Evolutionary conservation across 2,329 filamentous ascomycete species (phyloP).

Genomic region (Talaromyces verruculosus): DNA sequence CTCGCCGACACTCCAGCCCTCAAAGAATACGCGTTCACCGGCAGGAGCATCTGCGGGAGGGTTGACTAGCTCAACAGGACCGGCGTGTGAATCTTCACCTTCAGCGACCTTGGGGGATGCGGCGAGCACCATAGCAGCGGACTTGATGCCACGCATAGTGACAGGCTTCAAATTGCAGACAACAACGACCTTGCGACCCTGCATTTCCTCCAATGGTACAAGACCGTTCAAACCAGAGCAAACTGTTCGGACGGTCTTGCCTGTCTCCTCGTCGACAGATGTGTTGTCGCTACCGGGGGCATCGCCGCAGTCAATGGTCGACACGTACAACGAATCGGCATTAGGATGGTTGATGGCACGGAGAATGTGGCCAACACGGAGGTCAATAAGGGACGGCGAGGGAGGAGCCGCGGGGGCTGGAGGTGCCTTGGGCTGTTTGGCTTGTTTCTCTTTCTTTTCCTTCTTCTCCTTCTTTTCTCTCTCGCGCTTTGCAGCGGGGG

Average conservation of each 20-base stretch:
- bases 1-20: slow-evolving; percentile 83
- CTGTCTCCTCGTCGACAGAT: slow-evolving; percentile 72
- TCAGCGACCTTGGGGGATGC: slow-evolving; percentile 81
- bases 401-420: slow-evolving; percentile 70
- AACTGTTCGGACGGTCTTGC: slow-evolving; percentile 87
- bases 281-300: slow-evolving; percentile 83
- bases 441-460: slow-evolving; percentile 82
- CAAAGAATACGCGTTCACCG: slow-evolving; percentile 87
- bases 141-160: slow-evolving; percentile 92
- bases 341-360: slow-evolving; percentile 95
- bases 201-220: slow-evolving; percentile 92
- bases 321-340: slow-evolving; percentile 92
- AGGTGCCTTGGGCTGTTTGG: slow-evolving; percentile 75
- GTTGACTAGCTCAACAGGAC: slow-evolving; percentile 86
- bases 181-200: slow-evolving; percentile 88
- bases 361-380: slow-evolving; percentile 94
- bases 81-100: slow-evolving; percentile 81
- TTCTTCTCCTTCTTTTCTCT: slow-evolving; percentile 54
- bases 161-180: slow-evolving; percentile 99
- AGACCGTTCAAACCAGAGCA: slow-evolving; percentile 96
- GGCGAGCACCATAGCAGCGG: slow-evolving; percentile 86
- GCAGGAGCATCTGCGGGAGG: slow-evolving; percentile 77
- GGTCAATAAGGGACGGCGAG: slow-evolving; percentile 83
- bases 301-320: slow-evolving; percentile 92
- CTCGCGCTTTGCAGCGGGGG: slow-evolving; percentile 34